Conservation (phyloP, 1,284 basidiomycete species). For the Cerioporus squamosus region DNA sequence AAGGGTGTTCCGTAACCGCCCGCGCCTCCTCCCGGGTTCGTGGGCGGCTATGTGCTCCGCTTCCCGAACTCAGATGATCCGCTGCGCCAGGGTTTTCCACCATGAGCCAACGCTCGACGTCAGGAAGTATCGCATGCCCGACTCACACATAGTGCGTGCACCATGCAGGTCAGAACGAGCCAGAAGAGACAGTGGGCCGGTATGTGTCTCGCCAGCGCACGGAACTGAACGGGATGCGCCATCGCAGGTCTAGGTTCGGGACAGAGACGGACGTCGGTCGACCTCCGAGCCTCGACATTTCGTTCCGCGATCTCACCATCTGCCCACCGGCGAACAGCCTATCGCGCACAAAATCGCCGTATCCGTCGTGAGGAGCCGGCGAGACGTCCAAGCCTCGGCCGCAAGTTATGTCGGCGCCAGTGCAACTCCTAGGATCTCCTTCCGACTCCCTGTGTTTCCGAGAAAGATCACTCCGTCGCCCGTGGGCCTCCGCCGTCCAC, state of each 20-base stretch:
- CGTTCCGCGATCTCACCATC: neutral
- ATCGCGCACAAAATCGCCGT: neutral
- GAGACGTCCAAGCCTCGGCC: neutral
- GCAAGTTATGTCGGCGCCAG: neutral
- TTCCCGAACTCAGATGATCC: too few relatives aligned
- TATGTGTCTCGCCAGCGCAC: neutral
- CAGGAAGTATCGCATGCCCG: too few relatives aligned
- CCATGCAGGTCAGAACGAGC: too few relatives aligned
- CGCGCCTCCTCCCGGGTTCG: too few relatives aligned
- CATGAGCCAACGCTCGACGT: too few relatives aligned
- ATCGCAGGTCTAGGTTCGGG: neutral
- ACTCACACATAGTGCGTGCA: too few relatives aligned
- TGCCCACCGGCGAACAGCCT: neutral
- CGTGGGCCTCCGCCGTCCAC: conserved; percentile 2
- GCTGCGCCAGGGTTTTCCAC: too few relatives aligned
- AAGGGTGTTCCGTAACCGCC: too few relatives aligned
- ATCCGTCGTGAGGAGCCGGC: neutral
- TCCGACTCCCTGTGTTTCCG: neutral
- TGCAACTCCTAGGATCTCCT: neutral
- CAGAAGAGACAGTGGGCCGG: too few relatives aligned
- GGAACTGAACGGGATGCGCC: conserved; percentile 1
- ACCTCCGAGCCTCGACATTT: neutral
- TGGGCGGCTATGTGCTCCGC: too few relatives aligned
- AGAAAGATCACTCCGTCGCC: neutral
- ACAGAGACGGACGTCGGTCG: neutral